Conservation (phyloP, 495 filamentous ascomycete genomes). For the Penicillium argentinense region DNA sequence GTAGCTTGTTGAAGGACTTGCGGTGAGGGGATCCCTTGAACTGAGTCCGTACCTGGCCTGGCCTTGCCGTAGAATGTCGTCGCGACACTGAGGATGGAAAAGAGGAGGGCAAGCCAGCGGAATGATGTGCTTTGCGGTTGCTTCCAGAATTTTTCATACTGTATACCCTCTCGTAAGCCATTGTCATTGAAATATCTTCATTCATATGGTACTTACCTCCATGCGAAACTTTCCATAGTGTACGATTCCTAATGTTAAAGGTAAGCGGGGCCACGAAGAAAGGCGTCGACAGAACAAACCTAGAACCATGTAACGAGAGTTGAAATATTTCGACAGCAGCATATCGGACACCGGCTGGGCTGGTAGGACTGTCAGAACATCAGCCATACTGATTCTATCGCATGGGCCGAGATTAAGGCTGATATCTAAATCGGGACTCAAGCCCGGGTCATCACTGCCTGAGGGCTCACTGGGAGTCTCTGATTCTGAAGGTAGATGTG, state of each 20-base stretch:
- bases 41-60: background rate
- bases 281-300: background rate
- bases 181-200: background rate
- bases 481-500: constrained; percentile 24
- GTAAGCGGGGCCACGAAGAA: background rate
- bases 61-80: background rate
- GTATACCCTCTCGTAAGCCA: too few relatives aligned
- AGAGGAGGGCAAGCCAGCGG: constrained; percentile 41
- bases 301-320: constrained; percentile 39
- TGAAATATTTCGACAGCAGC: constrained; percentile 50
- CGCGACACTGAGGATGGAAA: constrained; percentile 12
- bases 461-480: background rate
- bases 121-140: constrained; percentile 34
- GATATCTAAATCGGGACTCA: background rate
- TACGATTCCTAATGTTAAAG: constrained; percentile 10
- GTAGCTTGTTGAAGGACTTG: constrained; percentile 13
- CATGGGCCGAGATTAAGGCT: background rate
- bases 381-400: constrained; percentile 13
- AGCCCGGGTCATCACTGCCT: background rate
- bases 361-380: constrained; percentile 39
- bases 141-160: constrained; percentile 52
- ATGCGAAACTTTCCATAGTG: constrained; percentile 20
- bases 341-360: constrained; percentile 35
- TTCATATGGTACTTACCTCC: constrained; percentile 12
- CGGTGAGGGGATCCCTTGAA: background rate